These are phyloP conservation scores for Cladorrhinum sp. DNA, from an alignment of 2,329 filamentous ascomycete genomes.

Conservation along the genomic window DNA sequence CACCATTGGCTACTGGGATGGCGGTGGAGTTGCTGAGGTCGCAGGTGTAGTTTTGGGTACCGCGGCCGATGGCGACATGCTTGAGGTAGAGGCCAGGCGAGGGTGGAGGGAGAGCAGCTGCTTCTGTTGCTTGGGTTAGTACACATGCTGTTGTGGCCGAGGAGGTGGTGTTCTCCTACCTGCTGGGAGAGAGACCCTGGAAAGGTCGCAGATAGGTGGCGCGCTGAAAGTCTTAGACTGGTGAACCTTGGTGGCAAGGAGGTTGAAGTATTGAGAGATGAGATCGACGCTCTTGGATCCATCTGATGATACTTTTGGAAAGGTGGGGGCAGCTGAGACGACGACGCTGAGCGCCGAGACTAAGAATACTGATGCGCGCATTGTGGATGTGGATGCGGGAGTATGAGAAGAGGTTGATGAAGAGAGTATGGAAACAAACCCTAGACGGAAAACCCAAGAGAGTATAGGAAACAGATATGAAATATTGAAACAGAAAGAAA, in stretches of 20 bases:
- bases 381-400: constrained; percentile 30
- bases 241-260: constrained; percentile 55
- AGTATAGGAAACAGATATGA: constrained; percentile 7
- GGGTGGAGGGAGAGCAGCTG: constrained; percentile 52
- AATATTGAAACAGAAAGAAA: constrained; percentile 23
- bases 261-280: constrained; percentile 61
- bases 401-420: constrained; percentile 8
- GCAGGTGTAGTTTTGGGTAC: constrained; percentile 95
- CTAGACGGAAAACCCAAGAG: constrained; percentile 21
- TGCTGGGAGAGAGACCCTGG: constrained; percentile 48
- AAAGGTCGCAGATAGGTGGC: constrained; percentile 53
- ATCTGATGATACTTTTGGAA: constrained; percentile 43
- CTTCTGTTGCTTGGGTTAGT: constrained; percentile 18
- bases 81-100: constrained; percentile 60
- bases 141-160: background rate
- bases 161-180: constrained; percentile 37
- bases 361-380: constrained; percentile 50
- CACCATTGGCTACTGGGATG: constrained; percentile 65
- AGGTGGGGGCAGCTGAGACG: constrained; percentile 45
- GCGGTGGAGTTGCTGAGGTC: constrained; percentile 56
- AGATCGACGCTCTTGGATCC: constrained; percentile 42
- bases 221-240: constrained; percentile 40
- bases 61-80: constrained; percentile 82
- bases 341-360: constrained; percentile 46
- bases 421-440: constrained; percentile 1